Percentiles rank a stretch among this genome's conserved stretches.
These are phyloP conservation scores for Rhizoclosmatium globosum DNA, from an alignment of 192 early-diverging fungal species.

Conservation along the genomic window DNA sequence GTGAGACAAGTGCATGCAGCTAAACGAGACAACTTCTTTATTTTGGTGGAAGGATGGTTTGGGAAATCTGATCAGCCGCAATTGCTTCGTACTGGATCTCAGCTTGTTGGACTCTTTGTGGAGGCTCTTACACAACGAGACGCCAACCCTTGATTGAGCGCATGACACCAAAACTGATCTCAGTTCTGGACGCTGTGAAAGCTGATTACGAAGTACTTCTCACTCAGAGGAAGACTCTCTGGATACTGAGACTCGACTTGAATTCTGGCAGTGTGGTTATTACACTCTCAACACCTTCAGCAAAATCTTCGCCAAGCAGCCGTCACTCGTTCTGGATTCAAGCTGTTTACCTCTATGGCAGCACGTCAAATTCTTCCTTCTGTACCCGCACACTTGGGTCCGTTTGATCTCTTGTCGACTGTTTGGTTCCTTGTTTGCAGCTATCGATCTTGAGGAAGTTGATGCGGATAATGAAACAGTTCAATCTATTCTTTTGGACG, in stretches of 20 bases:
- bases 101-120: constrained; percentile 84
- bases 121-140: constrained; percentile 74
- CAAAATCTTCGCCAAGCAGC: constrained; percentile 64
- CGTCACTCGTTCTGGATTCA: constrained; percentile 25
- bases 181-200: constrained; percentile 8
- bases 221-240: constrained; percentile 61
- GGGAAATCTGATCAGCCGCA: constrained; percentile 57
- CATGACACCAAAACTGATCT: constrained; percentile 18
- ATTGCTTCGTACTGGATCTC: constrained; percentile 81
- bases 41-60: constrained; percentile 82
- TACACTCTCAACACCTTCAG: constrained; percentile 79
- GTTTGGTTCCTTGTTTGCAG: constrained; percentile 81
- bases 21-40: constrained; percentile 68
- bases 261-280: constrained; percentile 87
- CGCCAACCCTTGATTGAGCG: constrained; percentile 30
- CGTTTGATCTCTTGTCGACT: constrained; percentile 73
- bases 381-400: constrained; percentile 94
- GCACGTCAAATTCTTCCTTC: constrained; percentile 66
- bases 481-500: not conserved
- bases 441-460: constrained; percentile 66
- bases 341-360: constrained; percentile 71
- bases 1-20: constrained; percentile 68
- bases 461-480: constrained; percentile 38
- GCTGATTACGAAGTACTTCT: constrained; percentile 56
- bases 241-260: constrained; percentile 60